Percentiles rank a stretch among this genome's conserved stretches.
Conservation (phyloP, 2,329 filamentous ascomycete genomes). For the Fusarium subtropicale region DNA sequence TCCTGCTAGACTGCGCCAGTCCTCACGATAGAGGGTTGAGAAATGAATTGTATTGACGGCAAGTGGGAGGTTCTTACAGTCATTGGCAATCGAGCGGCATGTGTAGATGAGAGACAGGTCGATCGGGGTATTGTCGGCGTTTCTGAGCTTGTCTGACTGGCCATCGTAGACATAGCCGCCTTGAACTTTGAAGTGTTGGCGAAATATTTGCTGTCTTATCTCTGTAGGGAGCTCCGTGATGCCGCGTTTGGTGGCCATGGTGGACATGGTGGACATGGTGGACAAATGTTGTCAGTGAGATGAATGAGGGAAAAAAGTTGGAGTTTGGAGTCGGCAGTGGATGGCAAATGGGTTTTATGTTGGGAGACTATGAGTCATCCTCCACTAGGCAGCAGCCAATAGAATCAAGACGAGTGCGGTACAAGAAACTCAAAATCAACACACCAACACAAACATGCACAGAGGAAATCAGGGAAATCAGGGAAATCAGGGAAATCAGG, state of each 20-base stretch:
- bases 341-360: too few species aligned
- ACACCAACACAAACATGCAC: too few species aligned
- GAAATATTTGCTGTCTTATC: slow-evolving; percentile 29
- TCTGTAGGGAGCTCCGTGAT: slow-evolving; percentile 14
- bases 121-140: slow-evolving; percentile 11
- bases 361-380: too few species aligned
- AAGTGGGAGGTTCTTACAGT: slow-evolving; percentile 6
- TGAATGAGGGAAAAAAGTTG: too few species aligned
- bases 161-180: slow-evolving; percentile 25
- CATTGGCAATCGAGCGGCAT: slow-evolving; percentile 21
- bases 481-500: too few species aligned
- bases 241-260: background rate
- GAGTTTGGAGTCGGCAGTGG: too few species aligned
- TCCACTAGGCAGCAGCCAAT: too few species aligned
- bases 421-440: too few species aligned
- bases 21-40: slow-evolving; percentile 18
- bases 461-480: too few species aligned
- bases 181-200: slow-evolving; percentile 17
- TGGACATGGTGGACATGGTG: too few species aligned
- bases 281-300: too few species aligned
- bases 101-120: slow-evolving; percentile 33
- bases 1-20: background rate
- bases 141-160: slow-evolving; percentile 13
- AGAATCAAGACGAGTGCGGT: too few species aligned
- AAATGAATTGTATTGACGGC: slow-evolving; percentile 20